Evolutionary conservation across 1,284 basidiomycete species (phyloP), one percentile per base, ranked within the genome.

Genomic region (Leccinum variabile): DNA sequence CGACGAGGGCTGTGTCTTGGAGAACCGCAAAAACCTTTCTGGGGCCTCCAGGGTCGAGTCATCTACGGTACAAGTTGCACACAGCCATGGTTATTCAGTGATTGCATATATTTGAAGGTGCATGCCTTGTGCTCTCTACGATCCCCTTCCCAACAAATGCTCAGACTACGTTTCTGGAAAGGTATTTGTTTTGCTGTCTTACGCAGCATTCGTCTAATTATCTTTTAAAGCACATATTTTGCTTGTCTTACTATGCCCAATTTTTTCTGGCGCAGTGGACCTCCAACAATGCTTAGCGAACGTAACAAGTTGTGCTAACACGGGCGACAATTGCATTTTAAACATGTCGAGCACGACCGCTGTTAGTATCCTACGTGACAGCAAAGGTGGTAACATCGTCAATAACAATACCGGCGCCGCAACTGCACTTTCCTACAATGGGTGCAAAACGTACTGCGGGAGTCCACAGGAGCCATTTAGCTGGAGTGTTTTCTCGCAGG

Each of bases 401-500:
- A 13, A 33, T 2, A 30, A 0, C 5, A 30, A 25, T 2, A 11
- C 30, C 0, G 56, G 55, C 5, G 7, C 0, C 1, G 67, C 67
- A 14, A 68, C 62, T 16, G 60, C 62, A 2, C 28, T 74, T 18
- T 62, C 68, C 8, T 78, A 76, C 37, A 10, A 63, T 3, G 65
- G 72, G 3, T 81, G 80, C 59, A 13, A 61, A 13, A 3, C 32
- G 0, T 63, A 67, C 4, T 81, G 80, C 59, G 78, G 78, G 7
- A 0, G 22, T 0, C 70, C 64, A 0, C 64, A 69, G 5, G 74
- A 75, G 54, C 53, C 72, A 8, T 80, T 80, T 63, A 37, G 64
- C 6, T 81, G 78, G 81, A 61, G 63, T 1, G 56, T 64, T 5
- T 82, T 82, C 62, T 76, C 78, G 0, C 76, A 78, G 59, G 72